Evolutionary conservation across 2,329 filamentous ascomycete genomes (phyloP).

Genomic region (Cadophora luteo-olivacea): DNA sequence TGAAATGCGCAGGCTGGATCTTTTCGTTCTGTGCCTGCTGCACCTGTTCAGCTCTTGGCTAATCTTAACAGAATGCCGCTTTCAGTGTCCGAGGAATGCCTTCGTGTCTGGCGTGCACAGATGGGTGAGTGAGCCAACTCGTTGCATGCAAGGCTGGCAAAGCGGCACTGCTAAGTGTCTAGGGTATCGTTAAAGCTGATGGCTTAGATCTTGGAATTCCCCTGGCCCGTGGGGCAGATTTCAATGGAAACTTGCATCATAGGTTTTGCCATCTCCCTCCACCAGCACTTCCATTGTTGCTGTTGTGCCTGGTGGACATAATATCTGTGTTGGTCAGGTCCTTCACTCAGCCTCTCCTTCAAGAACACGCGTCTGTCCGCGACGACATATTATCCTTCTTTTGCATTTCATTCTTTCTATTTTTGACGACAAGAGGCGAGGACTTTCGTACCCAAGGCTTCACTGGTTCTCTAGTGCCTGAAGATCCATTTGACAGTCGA

Average conservation of each 20-base stretch:
- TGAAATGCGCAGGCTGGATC: neutral
- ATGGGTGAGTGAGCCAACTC: no score
- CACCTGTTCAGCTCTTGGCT: neutral
- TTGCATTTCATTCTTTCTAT: no score
- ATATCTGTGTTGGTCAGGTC: no score
- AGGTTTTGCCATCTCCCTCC: neutral
- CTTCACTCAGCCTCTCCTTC: no score
- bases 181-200: neutral
- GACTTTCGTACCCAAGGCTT: no score
- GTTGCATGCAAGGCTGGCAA: neutral
- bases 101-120: neutral
- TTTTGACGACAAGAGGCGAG: no score
- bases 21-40: neutral
- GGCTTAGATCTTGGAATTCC: neutral
- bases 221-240: neutral
- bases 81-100: neutral
- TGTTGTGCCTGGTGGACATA: no score
- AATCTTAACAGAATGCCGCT: neutral
- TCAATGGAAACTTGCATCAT: neutral
- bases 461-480: no score
- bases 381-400: no score
- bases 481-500: no score
- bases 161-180: neutral
- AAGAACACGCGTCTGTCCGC: no score
- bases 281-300: no score